A percentile compares a stretch with the other conserved stretches of the same genome.
phyloP scores from a whole-genome alignment of 106 monocot species.

The Iris macrosiphon region DNA sequence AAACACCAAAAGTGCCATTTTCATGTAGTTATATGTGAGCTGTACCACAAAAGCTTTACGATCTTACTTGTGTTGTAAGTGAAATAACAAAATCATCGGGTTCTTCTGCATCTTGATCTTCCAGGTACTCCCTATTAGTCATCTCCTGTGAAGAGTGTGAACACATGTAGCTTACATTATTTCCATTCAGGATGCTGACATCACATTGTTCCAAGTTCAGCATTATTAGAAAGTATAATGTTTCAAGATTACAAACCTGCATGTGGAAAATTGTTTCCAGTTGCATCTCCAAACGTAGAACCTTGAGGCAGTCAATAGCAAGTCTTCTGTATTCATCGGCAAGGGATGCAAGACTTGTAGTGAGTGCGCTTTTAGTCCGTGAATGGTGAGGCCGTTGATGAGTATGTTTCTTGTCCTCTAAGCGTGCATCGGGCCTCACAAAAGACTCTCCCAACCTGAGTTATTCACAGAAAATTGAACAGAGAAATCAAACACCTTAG shows the following conservation, averaged over 20 bases:
- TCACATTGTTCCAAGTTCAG: background rate
- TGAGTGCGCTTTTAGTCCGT: slow-evolving; percentile 54
- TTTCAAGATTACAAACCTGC: slow-evolving; percentile 57
- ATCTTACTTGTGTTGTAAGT: slow-evolving; percentile 81
- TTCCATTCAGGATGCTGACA: background rate
- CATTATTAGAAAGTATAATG: too few species aligned
- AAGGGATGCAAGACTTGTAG: slow-evolving; percentile 70
- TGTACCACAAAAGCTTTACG: background rate
- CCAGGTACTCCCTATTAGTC: slow-evolving; percentile 78
- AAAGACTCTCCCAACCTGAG: slow-evolving; percentile 71
- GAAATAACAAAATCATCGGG: slow-evolving; percentile 98
- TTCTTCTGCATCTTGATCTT: slow-evolving; percentile 98
- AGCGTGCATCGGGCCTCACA: slow-evolving; percentile 24
- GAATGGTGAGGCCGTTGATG: slow-evolving; percentile 36
- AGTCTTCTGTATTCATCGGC: slow-evolving; percentile 85
- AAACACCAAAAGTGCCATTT: too few species aligned
- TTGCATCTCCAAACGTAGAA: slow-evolving; percentile 96
- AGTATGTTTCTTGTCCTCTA: slow-evolving; percentile 24
- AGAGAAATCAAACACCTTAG: background rate
- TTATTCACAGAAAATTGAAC: background rate
- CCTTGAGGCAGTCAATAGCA: slow-evolving; percentile 87
- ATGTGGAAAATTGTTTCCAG: slow-evolving; percentile 90
- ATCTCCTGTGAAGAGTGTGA: slow-evolving; percentile 83
- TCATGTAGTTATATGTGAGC: too few species aligned
- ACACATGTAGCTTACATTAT: slow-evolving; percentile 11